Conservation (phyloP, 768 basidiomycete species). For the Tubosaeta sp. region DNA sequence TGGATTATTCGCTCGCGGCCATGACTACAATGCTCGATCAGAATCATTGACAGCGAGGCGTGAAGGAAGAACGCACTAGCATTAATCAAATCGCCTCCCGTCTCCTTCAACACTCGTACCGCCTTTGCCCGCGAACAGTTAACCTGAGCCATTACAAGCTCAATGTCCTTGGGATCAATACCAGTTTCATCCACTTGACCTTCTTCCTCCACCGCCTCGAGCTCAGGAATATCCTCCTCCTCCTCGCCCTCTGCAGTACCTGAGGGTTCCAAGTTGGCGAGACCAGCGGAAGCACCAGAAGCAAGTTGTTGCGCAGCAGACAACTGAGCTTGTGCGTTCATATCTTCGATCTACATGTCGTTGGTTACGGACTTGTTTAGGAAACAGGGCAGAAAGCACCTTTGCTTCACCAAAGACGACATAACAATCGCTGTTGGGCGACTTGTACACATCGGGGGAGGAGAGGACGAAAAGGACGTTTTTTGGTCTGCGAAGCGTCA, state of each 20-base stretch:
- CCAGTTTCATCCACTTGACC: slow-evolving; percentile 82
- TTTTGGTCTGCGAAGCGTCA: slow-evolving; percentile 92
- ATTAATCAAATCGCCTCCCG: slow-evolving; percentile 91
- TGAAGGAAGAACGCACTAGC: slow-evolving; percentile 65
- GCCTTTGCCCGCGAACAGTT: slow-evolving; percentile 91
- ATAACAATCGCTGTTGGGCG: slow-evolving; percentile 95
- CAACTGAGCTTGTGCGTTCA: slow-evolving; percentile 75
- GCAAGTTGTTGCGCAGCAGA: slow-evolving; percentile 78
- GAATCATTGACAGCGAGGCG: slow-evolving; percentile 1
- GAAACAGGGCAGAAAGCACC: slow-evolving; percentile 37
- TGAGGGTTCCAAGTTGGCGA: slow-evolving; percentile 46
- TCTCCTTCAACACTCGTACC: slow-evolving; percentile 84
- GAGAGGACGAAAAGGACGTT: slow-evolving; percentile 94
- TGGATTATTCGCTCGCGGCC: slow-evolving; percentile 82
- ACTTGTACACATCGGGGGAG: slow-evolving; percentile 96
- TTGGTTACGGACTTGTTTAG: slow-evolving; percentile 1
- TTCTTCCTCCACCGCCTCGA: slow-evolving; percentile 78
- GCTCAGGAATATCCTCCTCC: slow-evolving; percentile 78
- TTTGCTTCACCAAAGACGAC: slow-evolving; percentile 99
- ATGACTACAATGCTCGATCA: slow-evolving; percentile 55
- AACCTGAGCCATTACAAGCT: slow-evolving; percentile 87
- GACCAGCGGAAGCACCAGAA: slow-evolving; percentile 39
- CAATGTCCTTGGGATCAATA: slow-evolving; percentile 91
- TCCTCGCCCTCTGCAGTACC: slow-evolving; percentile 55
- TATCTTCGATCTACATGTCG: slow-evolving; percentile 68